Evolutionary conservation across 768 basidiomycete genomes (phyloP), one percentile per base, ranked within the genome.

Genomic region (Solioccasus polychromus): DNA sequence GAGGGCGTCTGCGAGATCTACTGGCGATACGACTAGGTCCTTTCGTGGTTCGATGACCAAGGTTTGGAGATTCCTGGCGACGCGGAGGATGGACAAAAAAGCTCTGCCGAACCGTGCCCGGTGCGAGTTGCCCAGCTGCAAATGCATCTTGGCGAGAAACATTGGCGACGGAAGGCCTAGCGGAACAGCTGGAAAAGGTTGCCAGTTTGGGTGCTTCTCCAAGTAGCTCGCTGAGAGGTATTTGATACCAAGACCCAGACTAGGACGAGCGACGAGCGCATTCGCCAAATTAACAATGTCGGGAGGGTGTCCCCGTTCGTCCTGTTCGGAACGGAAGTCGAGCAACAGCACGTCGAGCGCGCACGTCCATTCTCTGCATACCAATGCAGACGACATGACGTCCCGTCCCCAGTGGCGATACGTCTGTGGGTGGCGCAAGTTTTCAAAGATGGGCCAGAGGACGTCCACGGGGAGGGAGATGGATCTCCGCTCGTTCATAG

Each of bases 311-410:
- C 39, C 36, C 9, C 8, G 20, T 22, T 41, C 42, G 17, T 1
- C 15, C 1, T 36, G 24, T 7, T n/a, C 4, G 19, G 25, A 42
- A 35, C 42, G 40, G 39, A 53, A 54, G 22, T 54, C 46, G 29
- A 20, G n/a, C 43, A 45, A 20, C 11, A 53, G 36, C 8, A 32
- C 1, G 51, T 37, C 9, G 39, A 53, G 53, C 15, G 51, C 51
- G 11, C 51, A 53, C 1, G 32, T 30, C 52, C 52, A 52, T 22
- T 41, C 25, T 20, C 34, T 45, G 12, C 52, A 53, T 6, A 52
- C 50, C 39, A 41, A 37, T 8, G 50, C 50, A 28, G 17, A 40
- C 11, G 31, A 47, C 17, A 53, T 1, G 20, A 52, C 15, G 20
- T 47, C 52, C 25, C 24, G 34, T 8, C 35, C 29, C 51, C 51